Percentiles rank a stretch among this genome's conserved stretches.
phyloP scores from a whole-genome alignment of 352 stramenopile genomes.

The Salisapilia sapeloensis region DNA sequence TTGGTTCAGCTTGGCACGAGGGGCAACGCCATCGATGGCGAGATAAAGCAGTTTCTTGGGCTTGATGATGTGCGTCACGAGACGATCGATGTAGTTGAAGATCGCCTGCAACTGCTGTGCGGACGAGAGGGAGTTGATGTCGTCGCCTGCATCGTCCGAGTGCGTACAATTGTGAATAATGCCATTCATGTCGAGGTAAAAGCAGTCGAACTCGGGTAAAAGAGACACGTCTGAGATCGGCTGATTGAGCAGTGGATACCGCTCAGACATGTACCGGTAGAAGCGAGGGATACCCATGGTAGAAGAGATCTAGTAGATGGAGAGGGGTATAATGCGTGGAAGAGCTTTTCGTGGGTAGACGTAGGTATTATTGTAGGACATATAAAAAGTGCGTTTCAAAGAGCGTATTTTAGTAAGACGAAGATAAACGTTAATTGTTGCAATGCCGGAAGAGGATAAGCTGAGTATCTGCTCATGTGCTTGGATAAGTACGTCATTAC shows the following conservation, averaged over 20 bases:
- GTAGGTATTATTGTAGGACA: no score
- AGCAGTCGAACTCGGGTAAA: slow-evolving; percentile 96
- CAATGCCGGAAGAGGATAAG: no score
- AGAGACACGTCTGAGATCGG: slow-evolving; percentile 91
- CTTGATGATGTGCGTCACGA: slow-evolving; percentile 95
- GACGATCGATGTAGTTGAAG: slow-evolving; percentile 86
- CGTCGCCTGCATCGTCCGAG: slow-evolving; percentile 84
- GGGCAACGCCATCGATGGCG: slow-evolving; percentile 97
- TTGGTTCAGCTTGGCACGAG: slow-evolving; percentile 99
- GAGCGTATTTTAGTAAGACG: no score
- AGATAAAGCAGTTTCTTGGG: slow-evolving; percentile 96
- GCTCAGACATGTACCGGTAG: slow-evolving; percentile 86
- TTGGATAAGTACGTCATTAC: no score
- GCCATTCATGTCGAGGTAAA: slow-evolving; percentile 99
- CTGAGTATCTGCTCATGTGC: no score
- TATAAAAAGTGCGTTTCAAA: no score
- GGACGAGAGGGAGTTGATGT: slow-evolving; percentile 83
- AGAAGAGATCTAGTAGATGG: no score
- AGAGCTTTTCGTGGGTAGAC: no score
- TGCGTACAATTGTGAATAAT: slow-evolving; percentile 99
- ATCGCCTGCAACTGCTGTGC: slow-evolving; percentile 89
- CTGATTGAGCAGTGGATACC: slow-evolving; percentile 99
- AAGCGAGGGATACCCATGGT: slow-evolving; percentile 88
- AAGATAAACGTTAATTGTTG: no score
- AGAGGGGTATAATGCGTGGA: no score